phyloP scores from a whole-genome alignment of 1,284 basidiomycete species.

The Sporisorium scitamineum region DNA sequence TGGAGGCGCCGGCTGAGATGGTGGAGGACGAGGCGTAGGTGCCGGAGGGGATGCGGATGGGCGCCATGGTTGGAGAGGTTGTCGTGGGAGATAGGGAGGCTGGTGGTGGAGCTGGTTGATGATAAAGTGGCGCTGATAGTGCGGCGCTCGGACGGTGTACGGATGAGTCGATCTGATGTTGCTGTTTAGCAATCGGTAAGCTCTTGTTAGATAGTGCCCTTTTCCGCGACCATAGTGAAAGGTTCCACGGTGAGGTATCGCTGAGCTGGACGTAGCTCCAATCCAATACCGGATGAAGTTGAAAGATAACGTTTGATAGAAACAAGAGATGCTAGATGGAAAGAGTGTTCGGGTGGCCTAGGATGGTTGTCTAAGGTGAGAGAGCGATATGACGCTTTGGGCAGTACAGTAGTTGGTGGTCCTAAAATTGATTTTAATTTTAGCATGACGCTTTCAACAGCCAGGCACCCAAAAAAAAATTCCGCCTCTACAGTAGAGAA shows the following conservation, averaged over 20 bases:
- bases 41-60: constrained; percentile 44
- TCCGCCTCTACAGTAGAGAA: too few species aligned
- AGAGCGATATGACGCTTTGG: background rate
- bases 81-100: background rate
- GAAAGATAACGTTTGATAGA: background rate
- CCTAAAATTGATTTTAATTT: background rate
- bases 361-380: background rate
- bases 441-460: background rate
- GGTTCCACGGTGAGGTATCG: background rate
- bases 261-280: background rate
- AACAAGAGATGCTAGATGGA: too few species aligned
- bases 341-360: background rate
- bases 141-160: background rate
- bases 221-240: background rate
- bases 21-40: constrained; percentile 9
- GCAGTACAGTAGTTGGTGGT: too few species aligned
- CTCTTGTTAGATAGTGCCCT: background rate
- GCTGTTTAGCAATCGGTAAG: background rate
- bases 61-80: constrained; percentile 27
- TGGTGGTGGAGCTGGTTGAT: too few species aligned
- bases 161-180: background rate
- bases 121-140: background rate
- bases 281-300: background rate
- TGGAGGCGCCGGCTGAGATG: constrained; percentile 13
- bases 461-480: background rate